A percentile compares a stretch with the other conserved stretches of the same genome.
These are phyloP conservation scores for Kodamaea lidongshanica DNA, from an alignment of 805 yeast species.

Conservation along the genomic window DNA sequence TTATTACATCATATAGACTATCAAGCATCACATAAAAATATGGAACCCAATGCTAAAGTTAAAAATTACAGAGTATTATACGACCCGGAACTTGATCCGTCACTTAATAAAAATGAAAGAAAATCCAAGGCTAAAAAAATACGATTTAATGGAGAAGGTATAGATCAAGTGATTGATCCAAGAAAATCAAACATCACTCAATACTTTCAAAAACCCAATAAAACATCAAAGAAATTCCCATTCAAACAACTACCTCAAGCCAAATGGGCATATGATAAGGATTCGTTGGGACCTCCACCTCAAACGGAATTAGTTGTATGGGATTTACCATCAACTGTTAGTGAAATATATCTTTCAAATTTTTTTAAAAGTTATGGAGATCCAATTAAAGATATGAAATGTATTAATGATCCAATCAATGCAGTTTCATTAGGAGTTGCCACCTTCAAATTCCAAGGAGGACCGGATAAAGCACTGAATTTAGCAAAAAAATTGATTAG, in stretches of 20 bases:
- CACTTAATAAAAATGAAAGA: conserved; percentile 26
- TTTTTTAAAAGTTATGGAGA: conserved; percentile 60
- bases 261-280: conserved; percentile 51
- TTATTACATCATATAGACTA: conserved; percentile 27
- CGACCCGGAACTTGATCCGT: conserved; percentile 41
- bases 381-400: conserved; percentile 47
- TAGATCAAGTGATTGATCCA: conserved; percentile 34
- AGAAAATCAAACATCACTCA: conserved; percentile 22
- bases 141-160: conserved; percentile 29
- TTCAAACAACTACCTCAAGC: conserved; percentile 39
- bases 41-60: not conserved
- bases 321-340: conserved; percentile 53
- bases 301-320: conserved; percentile 62
- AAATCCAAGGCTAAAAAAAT: conserved; percentile 34
- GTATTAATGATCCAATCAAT: conserved; percentile 62
- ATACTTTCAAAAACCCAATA: conserved; percentile 34
- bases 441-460: conserved; percentile 54
- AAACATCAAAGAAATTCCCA: conserved; percentile 35
- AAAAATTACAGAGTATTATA: conserved; percentile 41
- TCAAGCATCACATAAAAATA: conserved; percentile 10
- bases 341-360: conserved; percentile 40
- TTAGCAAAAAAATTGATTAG: conserved; percentile 29
- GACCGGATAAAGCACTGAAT: conserved; percentile 38
- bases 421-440: conserved; percentile 78
- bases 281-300: conserved; percentile 74